Evolutionary conservation across 257 asterid genomes (phyloP).

Genomic region (Orobanche coerulescens): DNA sequence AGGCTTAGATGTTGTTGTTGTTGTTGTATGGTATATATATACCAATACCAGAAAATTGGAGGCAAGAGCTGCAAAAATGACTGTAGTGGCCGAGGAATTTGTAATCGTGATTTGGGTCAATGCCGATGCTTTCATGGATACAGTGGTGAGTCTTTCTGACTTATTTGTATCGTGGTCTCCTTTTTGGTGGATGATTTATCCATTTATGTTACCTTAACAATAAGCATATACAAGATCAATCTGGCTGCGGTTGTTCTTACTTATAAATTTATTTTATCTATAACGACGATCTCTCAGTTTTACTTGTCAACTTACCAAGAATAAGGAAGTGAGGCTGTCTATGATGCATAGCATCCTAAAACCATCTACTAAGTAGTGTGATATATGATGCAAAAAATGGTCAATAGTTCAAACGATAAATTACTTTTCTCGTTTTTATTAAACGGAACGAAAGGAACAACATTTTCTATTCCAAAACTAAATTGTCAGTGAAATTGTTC

Average conservation of each 20-base stretch:
- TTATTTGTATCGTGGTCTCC: neutral
- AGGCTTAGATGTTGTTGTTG: slow-evolving; percentile 4
- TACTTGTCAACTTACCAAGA: neutral
- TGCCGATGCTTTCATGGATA: slow-evolving; percentile 97
- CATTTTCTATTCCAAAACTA: neutral
- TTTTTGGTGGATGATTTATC: slow-evolving; percentile 1
- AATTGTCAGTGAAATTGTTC: no score
- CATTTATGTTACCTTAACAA: neutral
- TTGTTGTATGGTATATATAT: slow-evolving; percentile 18
- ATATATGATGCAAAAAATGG: neutral
- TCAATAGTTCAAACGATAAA: neutral
- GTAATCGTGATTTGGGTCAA: slow-evolving; percentile 74
- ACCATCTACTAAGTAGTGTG: neutral
- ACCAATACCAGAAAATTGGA: slow-evolving; percentile 56
- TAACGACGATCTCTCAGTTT: neutral
- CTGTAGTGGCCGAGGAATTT: slow-evolving; percentile 79
- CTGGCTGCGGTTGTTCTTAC: no score
- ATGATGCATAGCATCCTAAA: neutral
- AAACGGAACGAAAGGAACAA: neutral
- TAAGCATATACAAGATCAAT: neutral
- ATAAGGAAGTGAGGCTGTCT: neutral
- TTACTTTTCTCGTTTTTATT: no score
- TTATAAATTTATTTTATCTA: no score
- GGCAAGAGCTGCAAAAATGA: slow-evolving; percentile 73
- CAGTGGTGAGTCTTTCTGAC: slow-evolving; percentile 49